These are phyloP conservation scores for Triticum dicoccoides DNA, from an alignment of 176 grass and related monocot genomes.

Conservation along the genomic window DNA sequence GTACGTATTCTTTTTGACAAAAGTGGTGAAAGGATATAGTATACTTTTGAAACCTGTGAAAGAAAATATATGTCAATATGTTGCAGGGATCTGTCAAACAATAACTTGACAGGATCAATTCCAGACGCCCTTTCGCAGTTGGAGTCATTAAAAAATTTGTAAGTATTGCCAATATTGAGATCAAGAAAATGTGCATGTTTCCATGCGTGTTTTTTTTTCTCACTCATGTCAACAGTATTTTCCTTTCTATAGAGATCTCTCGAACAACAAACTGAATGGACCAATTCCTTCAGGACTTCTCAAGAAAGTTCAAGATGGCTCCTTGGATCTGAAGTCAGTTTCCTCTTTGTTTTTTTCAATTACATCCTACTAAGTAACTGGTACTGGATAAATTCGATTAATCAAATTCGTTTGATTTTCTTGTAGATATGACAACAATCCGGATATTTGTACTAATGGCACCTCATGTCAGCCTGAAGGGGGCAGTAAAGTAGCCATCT, in stretches of 20 bases:
- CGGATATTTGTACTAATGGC: constrained; percentile 24
- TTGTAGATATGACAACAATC: constrained; percentile 39
- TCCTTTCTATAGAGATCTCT: constrained; percentile 50
- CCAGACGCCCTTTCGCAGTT: constrained; percentile 49
- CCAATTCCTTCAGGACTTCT: constrained; percentile 41
- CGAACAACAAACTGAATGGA: constrained; percentile 35
- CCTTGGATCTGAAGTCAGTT: constrained; percentile 39
- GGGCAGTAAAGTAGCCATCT: constrained; percentile 18
- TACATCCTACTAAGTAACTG: too few species aligned
- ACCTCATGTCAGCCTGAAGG: constrained; percentile 25
- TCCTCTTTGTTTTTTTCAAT: not conserved
- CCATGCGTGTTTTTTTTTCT: not conserved
- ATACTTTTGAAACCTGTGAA: too few species aligned
- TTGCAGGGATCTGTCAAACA: constrained; percentile 69
- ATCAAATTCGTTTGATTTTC: not conserved
- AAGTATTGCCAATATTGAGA: not conserved
- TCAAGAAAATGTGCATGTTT: constrained; percentile 2
- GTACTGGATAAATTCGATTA: not conserved
- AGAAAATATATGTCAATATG: too few species aligned
- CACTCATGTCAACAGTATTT: not conserved
- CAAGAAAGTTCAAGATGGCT: constrained; percentile 36
- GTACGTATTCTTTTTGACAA: not conserved
- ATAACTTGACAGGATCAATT: constrained; percentile 48
- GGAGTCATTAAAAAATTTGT: constrained; percentile 40
- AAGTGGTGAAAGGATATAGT: not conserved